A percentile compares a stretch with the other conserved stretches of the same genome.
These are phyloP conservation scores for Kwoniella sp. DNA, from an alignment of 768 basidiomycete species.

Conservation along the genomic window DNA sequence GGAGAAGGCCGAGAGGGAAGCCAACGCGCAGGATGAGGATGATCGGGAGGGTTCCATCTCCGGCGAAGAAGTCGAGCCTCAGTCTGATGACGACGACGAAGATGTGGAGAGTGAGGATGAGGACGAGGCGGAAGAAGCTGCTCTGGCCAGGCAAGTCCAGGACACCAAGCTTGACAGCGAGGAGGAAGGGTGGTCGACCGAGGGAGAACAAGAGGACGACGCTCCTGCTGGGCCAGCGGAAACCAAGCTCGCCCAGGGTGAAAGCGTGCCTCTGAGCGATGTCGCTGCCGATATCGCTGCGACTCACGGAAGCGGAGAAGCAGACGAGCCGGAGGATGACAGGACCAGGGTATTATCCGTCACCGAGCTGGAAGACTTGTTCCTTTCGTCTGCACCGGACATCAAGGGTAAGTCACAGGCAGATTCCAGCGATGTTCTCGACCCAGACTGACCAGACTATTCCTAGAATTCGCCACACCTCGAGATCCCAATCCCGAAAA, in stretches of 20 bases:
- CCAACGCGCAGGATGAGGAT: too few species aligned
- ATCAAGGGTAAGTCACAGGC: constrained; percentile 26
- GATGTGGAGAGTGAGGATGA: constrained; percentile 16
- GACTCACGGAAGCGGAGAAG: constrained; percentile 31
- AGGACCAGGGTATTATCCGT: constrained; percentile 77
- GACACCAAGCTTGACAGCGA: constrained; percentile 43
- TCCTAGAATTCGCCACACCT: constrained; percentile 40
- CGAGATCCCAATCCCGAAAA: constrained; percentile 37
- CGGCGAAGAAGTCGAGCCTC: constrained; percentile 39
- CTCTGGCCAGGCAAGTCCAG: constrained; percentile 52
- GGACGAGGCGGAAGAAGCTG: constrained; percentile 20
- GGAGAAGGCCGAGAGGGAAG: constrained; percentile 51
- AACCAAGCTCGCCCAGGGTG: constrained; percentile 44
- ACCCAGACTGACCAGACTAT: background rate
- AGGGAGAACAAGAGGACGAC: constrained; percentile 33
- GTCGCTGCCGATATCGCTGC: constrained; percentile 39
- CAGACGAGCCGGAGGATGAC: constrained; percentile 31
- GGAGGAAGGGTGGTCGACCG: constrained; percentile 42
- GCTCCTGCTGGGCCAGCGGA: constrained; percentile 28
- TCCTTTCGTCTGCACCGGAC: constrained; percentile 51
- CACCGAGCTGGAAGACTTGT: constrained; percentile 78
- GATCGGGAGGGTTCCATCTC: constrained; percentile 52
- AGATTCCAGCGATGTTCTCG: constrained; percentile 4
- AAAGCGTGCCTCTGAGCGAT: constrained; percentile 46
- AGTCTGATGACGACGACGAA: constrained; percentile 43